These are phyloP conservation scores for Cercospora nicotianae DNA, from an alignment of 2,329 filamentous ascomycete genomes.

Conservation along the genomic window DNA sequence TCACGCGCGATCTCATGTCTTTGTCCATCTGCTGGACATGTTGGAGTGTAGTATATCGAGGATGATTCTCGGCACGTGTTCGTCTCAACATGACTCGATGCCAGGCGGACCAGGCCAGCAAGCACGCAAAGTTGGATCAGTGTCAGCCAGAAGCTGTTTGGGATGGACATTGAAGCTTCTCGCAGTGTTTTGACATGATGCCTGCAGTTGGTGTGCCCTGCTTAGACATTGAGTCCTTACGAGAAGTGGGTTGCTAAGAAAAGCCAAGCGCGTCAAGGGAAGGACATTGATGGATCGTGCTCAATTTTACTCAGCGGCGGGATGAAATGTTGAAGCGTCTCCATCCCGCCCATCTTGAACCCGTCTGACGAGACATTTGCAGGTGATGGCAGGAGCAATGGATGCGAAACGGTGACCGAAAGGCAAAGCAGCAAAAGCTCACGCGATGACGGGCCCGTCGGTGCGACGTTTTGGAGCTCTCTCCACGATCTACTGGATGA, in stretches of 20 bases:
- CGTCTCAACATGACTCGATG: neutral
- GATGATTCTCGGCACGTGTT: neutral
- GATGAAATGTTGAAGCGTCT: neutral
- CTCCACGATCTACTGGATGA: constrained; percentile 1
- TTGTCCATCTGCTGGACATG: constrained; percentile 1
- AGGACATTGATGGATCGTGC: constrained; percentile 11
- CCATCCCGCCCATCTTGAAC: neutral
- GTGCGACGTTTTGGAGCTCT: neutral
- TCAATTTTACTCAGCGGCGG: neutral
- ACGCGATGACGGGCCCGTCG: neutral
- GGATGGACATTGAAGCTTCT: neutral
- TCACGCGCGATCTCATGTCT: constrained; percentile 11
- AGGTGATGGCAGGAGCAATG: neutral
- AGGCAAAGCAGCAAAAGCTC: neutral
- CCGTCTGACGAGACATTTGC: neutral
- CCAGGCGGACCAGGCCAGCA: constrained; percentile 1
- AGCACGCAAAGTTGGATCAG: constrained; percentile 2
- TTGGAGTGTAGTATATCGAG: neutral
- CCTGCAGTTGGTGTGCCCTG: no score
- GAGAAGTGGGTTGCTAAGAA: constrained; percentile 3
- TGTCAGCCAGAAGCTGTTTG: constrained; percentile 4
- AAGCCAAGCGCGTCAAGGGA: neutral
- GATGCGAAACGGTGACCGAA: neutral
- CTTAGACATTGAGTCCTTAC: neutral
- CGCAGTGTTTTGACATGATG: neutral